Conservation (phyloP, 164 flowering plant species). For the Vitis riparia region DNA sequence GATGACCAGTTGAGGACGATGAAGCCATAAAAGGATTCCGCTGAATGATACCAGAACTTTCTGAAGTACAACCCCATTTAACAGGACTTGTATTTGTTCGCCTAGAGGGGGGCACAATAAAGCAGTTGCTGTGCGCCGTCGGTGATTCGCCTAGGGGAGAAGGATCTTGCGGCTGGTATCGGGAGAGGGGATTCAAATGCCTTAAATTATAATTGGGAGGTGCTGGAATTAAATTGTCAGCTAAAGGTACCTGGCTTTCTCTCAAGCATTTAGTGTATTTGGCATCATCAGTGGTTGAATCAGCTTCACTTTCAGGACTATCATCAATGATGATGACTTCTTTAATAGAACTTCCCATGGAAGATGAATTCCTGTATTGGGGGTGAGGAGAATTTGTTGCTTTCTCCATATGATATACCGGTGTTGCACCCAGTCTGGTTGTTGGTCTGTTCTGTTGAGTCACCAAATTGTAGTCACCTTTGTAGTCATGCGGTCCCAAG, state of each 20-base stretch:
- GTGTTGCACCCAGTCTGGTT: constrained; percentile 15
- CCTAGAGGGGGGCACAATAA: constrained; percentile 24
- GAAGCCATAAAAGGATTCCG: constrained; percentile 27
- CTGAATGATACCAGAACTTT: constrained; percentile 26
- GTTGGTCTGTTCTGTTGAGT: constrained; percentile 12
- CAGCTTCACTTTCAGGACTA: constrained; percentile 38
- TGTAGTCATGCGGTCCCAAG: constrained; percentile 15
- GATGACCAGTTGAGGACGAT: constrained; percentile 32
- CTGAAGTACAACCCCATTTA: constrained; percentile 37
- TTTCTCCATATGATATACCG: constrained; percentile 18
- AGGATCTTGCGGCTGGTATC: constrained; percentile 18
- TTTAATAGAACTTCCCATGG: constrained; percentile 16
- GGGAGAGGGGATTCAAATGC: constrained; percentile 22
- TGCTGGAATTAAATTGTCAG: constrained; percentile 19
- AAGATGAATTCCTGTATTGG: constrained; percentile 18
- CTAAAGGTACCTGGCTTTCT: constrained; percentile 17
- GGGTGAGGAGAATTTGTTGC: constrained; percentile 12
- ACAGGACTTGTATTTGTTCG: constrained; percentile 28
- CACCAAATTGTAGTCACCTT: constrained; percentile 14
- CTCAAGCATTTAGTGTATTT: constrained; percentile 15
- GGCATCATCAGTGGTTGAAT: constrained; percentile 6
- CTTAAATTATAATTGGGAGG: constrained; percentile 17
- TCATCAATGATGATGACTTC: constrained; percentile 65
- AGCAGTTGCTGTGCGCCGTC: constrained; percentile 17
- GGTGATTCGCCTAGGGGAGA: constrained; percentile 19